phyloP scores from a whole-genome alignment of 768 basidiomycete genomes.

The Mycena crocata region DNA sequence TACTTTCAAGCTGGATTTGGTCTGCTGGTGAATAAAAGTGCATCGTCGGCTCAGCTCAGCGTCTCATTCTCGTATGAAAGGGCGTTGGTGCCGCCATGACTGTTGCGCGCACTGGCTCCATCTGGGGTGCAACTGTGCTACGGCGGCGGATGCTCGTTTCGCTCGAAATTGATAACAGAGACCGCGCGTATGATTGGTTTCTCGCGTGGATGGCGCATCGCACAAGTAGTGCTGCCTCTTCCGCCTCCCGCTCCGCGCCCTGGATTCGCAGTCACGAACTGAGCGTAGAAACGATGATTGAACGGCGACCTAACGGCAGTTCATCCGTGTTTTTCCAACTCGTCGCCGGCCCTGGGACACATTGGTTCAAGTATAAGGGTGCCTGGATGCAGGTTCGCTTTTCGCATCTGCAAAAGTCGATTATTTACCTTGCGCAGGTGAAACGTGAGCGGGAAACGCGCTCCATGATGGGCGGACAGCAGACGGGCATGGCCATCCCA shows the following conservation, averaged over 20 bases:
- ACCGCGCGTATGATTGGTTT: conserved; percentile 96
- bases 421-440: conserved; percentile 63
- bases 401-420: conserved; percentile 1
- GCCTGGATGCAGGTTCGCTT: conserved; percentile 95
- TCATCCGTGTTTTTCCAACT: conserved; percentile 90
- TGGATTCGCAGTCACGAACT: conserved; percentile 90
- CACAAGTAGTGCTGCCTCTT: conserved; percentile 47
- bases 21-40: conserved; percentile 81
- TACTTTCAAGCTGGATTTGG: conserved; percentile 99
- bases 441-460: conserved; percentile 95
- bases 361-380: conserved; percentile 89
- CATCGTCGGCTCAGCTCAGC: conserved; percentile 9
- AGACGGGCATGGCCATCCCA: conserved; percentile 59
- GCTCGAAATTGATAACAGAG: conserved; percentile 96
- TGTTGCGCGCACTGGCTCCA: conserved; percentile 74
- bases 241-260: conserved; percentile 41
- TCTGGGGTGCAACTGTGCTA: conserved; percentile 78
- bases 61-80: conserved; percentile 54
- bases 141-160: conserved; percentile 93
- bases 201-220: conserved; percentile 94
- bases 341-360: conserved; percentile 95
- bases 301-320: conserved; percentile 91
- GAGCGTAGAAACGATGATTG: conserved; percentile 92
- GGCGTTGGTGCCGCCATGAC: conserved; percentile 91
- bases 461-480: conserved; percentile 85